Evolutionary conservation across 352 stramenopile genomes (phyloP).

Genomic region (Pythium sp.): DNA sequence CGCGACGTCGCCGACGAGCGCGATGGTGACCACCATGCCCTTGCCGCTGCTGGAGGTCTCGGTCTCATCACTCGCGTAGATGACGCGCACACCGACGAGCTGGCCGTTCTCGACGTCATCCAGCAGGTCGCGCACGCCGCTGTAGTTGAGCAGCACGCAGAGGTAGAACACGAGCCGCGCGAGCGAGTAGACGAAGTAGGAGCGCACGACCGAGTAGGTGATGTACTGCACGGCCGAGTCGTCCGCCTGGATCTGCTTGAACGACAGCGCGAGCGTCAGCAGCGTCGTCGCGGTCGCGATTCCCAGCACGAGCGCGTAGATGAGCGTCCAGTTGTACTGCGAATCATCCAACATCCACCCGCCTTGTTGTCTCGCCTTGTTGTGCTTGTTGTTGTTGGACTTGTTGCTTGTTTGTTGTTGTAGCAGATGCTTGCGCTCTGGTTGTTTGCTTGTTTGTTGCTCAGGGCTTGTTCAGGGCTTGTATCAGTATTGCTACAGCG

Average conservation of each 20-base stretch:
- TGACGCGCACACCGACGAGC: conserved; percentile 43
- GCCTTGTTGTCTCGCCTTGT: background rate
- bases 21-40: conserved; percentile 35
- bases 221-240: conserved; percentile 71
- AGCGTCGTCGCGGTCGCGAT: conserved; percentile 40
- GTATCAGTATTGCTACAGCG: background rate
- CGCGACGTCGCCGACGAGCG: conserved; percentile 56
- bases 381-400: background rate
- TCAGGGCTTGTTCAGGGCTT: background rate
- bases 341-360: conserved; percentile 45
- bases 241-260: conserved; percentile 52
- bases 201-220: conserved; percentile 59
- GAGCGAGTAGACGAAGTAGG: conserved; percentile 64
- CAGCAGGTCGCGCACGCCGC: conserved; percentile 41
- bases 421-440: background rate
- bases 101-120: conserved; percentile 48
- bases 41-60: conserved; percentile 24
- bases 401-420: background rate
- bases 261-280: conserved; percentile 54
- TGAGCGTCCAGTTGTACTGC: conserved; percentile 54
- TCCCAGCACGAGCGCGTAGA: conserved; percentile 51
- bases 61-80: conserved; percentile 35
- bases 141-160: conserved; percentile 47
- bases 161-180: conserved; percentile 54
- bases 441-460: background rate